phyloP scores from a whole-genome alignment of 2,329 filamentous ascomycete genomes.

The Cercospora zeae-maydis region DNA sequence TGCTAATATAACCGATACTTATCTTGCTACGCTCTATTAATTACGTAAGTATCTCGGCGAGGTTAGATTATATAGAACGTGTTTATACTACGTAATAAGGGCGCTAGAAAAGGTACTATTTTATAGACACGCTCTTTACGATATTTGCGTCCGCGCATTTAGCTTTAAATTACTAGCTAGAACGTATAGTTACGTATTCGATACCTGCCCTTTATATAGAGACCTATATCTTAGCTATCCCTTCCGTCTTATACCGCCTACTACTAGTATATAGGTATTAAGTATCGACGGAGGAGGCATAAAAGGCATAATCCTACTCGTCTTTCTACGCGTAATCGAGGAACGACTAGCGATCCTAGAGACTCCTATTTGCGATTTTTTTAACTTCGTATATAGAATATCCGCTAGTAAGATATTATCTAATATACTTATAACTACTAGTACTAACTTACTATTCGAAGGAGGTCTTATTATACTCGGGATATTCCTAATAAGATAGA shows the following conservation, averaged over 20 bases:
- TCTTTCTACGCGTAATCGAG: constrained; percentile 24
- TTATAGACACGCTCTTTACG: constrained; percentile 38
- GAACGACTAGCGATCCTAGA: constrained; percentile 15
- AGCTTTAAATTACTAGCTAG: constrained; percentile 16
- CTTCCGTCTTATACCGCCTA: constrained; percentile 35
- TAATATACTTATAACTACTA: background rate
- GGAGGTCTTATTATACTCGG: constrained; percentile 32
- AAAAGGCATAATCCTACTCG: constrained; percentile 29
- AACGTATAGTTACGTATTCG: constrained; percentile 9
- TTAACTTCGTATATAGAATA: constrained; percentile 33
- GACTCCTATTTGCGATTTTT: constrained; percentile 24
- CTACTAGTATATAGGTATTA: constrained; percentile 35
- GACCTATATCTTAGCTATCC: constrained; percentile 9
- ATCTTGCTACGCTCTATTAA: background rate
- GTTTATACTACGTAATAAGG: constrained; percentile 33
- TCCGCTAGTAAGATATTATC: constrained; percentile 28
- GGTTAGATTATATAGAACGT: constrained; percentile 28
- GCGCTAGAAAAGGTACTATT: constrained; percentile 34
- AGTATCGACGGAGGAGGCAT: constrained; percentile 39
- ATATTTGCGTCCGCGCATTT: constrained; percentile 33
- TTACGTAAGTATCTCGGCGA: constrained; percentile 5
- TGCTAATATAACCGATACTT: background rate
- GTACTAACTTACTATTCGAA: constrained; percentile 10
- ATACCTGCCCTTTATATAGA: constrained; percentile 32
- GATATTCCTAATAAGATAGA: constrained; percentile 33